Evolutionary conservation across 371 early-diverging fungal genomes (phyloP).

Genomic region (Apophysomyces sp.): DNA sequence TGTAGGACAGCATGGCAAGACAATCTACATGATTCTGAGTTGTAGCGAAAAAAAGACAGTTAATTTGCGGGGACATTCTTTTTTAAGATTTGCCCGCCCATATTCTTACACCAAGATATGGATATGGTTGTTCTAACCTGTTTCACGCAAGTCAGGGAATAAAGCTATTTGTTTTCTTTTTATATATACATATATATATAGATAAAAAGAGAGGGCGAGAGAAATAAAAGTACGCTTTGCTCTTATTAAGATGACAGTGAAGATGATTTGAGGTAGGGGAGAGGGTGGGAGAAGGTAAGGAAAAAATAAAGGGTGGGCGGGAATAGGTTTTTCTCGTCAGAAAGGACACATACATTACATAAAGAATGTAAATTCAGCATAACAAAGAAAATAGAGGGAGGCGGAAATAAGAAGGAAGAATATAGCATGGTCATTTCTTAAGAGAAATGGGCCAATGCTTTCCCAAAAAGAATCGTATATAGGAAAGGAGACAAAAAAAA

Average conservation of each 20-base stretch:
- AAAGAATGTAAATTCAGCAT: neutral
- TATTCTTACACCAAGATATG: too few relatives aligned
- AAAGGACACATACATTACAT: neutral
- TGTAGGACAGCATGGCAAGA: neutral
- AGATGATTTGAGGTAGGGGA: neutral
- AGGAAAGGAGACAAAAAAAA: neutral
- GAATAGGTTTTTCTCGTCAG: neutral
- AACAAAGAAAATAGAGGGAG: neutral
- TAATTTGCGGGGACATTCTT: too few relatives aligned
- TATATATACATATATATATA: too few relatives aligned
- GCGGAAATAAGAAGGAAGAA: neutral
- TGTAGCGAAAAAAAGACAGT: too few relatives aligned
- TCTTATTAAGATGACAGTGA: neutral
- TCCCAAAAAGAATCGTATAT: conserved; percentile 2
- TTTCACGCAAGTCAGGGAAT: too few relatives aligned
- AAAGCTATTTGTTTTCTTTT: too few relatives aligned
- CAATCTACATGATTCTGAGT: too few relatives aligned
- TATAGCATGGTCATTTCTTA: neutral
- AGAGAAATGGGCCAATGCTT: neutral
- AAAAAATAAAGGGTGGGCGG: neutral
- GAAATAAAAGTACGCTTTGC: neutral
- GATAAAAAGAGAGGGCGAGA: too few relatives aligned
- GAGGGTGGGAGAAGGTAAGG: neutral
- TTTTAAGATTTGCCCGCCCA: too few relatives aligned
- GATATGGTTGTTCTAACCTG: too few relatives aligned